A percentile compares a stretch with the other conserved stretches of the same genome.
These are phyloP conservation scores for Psilocybe tampanensis DNA, from an alignment of 768 basidiomycete species.

Conservation along the genomic window DNA sequence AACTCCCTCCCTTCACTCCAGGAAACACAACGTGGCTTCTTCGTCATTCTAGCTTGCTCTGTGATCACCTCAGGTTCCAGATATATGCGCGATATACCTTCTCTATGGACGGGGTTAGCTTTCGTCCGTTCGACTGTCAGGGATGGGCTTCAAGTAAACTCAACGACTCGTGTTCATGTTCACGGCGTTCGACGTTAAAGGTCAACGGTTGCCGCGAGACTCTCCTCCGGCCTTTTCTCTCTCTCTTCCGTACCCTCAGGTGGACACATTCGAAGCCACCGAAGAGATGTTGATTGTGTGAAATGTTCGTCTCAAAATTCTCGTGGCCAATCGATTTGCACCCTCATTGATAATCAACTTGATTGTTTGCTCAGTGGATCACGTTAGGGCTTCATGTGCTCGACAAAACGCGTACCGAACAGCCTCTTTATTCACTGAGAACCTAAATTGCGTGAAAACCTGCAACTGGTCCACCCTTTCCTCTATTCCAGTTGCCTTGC, in stretches of 20 bases:
- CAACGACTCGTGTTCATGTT: conserved; percentile 1
- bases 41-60: not conserved
- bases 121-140: not conserved
- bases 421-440: conserved; percentile 7
- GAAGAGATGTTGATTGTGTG: not conserved
- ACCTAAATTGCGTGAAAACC: conserved; percentile 6
- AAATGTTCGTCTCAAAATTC: not conserved
- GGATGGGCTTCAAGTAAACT: not conserved
- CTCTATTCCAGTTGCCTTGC: not conserved
- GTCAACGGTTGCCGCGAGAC: not conserved
- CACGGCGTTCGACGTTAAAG: too few relatives aligned
- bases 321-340: conserved; percentile 1
- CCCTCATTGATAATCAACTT: conserved; percentile 11
- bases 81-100: not conserved
- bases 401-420: conserved; percentile 2
- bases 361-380: conserved; percentile 1
- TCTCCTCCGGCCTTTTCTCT: not conserved
- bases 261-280: not conserved
- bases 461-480: not conserved
- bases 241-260: not conserved
- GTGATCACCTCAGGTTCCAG: not conserved
- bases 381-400: not conserved
- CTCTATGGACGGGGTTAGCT: not conserved
- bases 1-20: not conserved
- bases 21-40: not conserved